Base-by-base conservation (phyloP, 768 basidiomycete species). In the Clitopilus passeckerianus region DNA sequence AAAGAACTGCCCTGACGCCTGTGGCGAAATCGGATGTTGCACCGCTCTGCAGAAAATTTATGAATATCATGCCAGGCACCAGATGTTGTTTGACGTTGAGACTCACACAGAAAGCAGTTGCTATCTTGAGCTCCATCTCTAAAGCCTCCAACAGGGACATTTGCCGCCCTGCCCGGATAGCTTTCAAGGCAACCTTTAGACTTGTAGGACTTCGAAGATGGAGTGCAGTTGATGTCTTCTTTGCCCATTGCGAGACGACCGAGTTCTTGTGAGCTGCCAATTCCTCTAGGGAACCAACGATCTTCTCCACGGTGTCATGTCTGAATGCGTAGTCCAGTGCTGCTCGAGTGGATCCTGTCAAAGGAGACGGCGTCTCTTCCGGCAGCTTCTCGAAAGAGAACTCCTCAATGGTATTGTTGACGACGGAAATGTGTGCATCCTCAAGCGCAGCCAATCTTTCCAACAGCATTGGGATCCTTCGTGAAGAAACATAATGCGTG, bases 41-140 rank as follows among this genome's bases (percentile, higher is more conserved):
- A 55, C 84, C 86, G 64, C 77, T 85, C 94, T 95, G 67, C 18
- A 63, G 57, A 60, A 57, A 57, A 54, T 64, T 60, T 30, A 59
- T 54, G 57, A 55, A 10, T 58, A 66, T 50, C 59, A 50, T 58
- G 60, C 60, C 23, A 65, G 41, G 54, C 56, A 57, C 60, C 59
- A 43, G 54, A 30, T 22, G 33, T 61, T 41, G 34, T 62, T 23
- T 46, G 16, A 56, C 33, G 64, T 54, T 58, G 57, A 41, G 59
- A 84, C 93, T 77, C 72, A 95, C 95, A 65, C 91, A 91, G 71
- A 86, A 96, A 15, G 93, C 94, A 34, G 90, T 86, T 18, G 93
- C 95, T 67, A 98, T 89, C 64, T 84, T 84, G 63, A 95, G 77
- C 68, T 98, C 96, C 86, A 90, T 93, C 63, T 89, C 75, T 60